Base-by-base conservation (phyloP, 164 flowering plant species). In the Warburgia ugandensis region DNA sequence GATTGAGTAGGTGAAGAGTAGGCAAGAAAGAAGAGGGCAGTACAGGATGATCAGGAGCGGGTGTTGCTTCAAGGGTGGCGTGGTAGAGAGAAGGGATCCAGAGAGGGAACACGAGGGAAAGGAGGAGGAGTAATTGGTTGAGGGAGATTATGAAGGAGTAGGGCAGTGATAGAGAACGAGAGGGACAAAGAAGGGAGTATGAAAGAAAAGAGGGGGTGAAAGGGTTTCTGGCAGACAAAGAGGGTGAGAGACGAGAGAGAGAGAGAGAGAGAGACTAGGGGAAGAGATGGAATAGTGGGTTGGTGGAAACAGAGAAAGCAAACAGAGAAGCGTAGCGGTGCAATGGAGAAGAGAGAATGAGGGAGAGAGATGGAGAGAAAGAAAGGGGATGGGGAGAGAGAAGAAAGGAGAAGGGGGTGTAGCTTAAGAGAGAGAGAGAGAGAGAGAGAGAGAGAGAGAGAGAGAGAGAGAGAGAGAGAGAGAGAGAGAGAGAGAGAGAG, bases 381-480 rank as follows among this genome's bases (percentile, higher is more conserved):
- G 8, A 7, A 8, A 2, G 39, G 8, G 8, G n/a, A n/a, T n/a
- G n/a, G n/a, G n/a, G n/a, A n/a, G n/a, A 36, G 39, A 2, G 4
- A 7, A 8, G 16, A 8, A 7, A 17, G 8, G 8, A 7, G 8
- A 36, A 17, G 8, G 39, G 16, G 39, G 8, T 13, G 8, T 17
- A 41, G 45, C 3, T 6, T 5, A 22, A 41, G 45, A 41, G 22
- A 41, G 22, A 41, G 45, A 41, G 45, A 41, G 45, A 41, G 45
- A 41, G 45, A 41, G 45, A 41, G 45, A 41, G 45, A 41, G 45
- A n/a, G 8, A 5, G 45, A 41, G 45, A 41, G 45, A n/a, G 20
- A n/a, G 45, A 41, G 45, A 41, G 45, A 5, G 20, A n/a, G 8
- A 3, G 8, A n/a, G 20, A 8, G 45, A 8, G 8, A 2, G 3